Percentiles rank a stretch among this genome's conserved stretches.
Conservation (phyloP, 257 asterid genomes). For the Solanum bulbocastanum region DNA sequence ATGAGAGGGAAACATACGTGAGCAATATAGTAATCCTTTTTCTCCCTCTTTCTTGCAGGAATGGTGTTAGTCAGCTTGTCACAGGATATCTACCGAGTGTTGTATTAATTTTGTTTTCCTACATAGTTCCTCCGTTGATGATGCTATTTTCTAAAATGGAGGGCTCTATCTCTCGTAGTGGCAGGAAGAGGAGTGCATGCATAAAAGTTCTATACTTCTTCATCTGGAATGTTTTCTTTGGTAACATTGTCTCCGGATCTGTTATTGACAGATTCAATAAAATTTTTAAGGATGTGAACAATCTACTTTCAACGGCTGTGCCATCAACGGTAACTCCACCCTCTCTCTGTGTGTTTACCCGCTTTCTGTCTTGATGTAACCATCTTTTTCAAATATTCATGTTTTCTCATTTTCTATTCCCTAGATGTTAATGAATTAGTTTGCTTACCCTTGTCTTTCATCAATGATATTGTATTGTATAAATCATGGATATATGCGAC, state of each 20-base stretch:
- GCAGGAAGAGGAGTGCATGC: slow-evolving; percentile 75
- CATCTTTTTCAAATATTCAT: neutral
- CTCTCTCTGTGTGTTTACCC: neutral
- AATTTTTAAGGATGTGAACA: slow-evolving; percentile 34
- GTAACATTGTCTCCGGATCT: slow-evolving; percentile 62
- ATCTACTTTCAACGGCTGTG: slow-evolving; percentile 62
- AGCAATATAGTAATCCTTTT: neutral
- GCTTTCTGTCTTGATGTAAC: neutral
- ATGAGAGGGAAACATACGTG: neutral
- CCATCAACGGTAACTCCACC: slow-evolving; percentile 50
- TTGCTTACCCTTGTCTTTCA: neutral
- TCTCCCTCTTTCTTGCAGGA: slow-evolving; percentile 28
- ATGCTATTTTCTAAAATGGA: slow-evolving; percentile 64
- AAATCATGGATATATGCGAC: neutral
- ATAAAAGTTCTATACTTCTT: slow-evolving; percentile 55
- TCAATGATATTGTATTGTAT: neutral
- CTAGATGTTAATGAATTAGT: neutral
- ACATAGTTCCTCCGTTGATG: slow-evolving; percentile 64
- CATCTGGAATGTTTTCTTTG: slow-evolving; percentile 86
- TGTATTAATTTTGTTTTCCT: slow-evolving; percentile 48
- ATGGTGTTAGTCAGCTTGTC: slow-evolving; percentile 38
- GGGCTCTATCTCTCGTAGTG: slow-evolving; percentile 77
- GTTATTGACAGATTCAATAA: slow-evolving; percentile 40
- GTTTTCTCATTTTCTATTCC: neutral
- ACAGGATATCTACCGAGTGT: slow-evolving; percentile 88